Conservation (phyloP, 2,329 filamentous ascomycete genomes). For the Fusarium phyllophilum region DNA sequence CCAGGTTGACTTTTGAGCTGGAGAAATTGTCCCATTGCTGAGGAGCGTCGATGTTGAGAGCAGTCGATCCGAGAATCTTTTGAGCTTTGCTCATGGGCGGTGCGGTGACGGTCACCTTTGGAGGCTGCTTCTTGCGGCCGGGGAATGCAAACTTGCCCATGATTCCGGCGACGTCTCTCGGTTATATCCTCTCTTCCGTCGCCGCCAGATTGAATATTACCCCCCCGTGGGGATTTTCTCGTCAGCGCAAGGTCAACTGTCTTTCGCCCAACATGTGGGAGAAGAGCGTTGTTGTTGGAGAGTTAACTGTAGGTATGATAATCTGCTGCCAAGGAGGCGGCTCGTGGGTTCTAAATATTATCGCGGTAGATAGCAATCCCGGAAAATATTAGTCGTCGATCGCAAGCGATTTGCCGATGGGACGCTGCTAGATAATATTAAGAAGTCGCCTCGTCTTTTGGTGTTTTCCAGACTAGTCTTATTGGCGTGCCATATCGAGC, state of each 20-base stretch:
- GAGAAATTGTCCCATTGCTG: constrained; percentile 37
- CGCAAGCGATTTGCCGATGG: not conserved
- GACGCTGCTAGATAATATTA: constrained; percentile 2
- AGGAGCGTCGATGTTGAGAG: constrained; percentile 40
- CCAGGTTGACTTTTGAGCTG: constrained; percentile 36
- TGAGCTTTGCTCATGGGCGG: constrained; percentile 44
- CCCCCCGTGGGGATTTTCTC: constrained; percentile 35
- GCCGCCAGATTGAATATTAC: constrained; percentile 23
- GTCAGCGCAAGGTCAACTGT: constrained; percentile 34
- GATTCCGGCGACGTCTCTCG: constrained; percentile 9
- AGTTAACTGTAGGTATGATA: not conserved
- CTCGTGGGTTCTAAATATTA: not conserved
- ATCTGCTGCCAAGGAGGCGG: not conserved
- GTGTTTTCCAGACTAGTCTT: constrained; percentile 7
- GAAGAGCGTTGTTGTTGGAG: constrained; percentile 17
- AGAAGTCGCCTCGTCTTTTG: constrained; percentile 15
- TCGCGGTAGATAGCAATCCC: not conserved
- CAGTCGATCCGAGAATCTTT: constrained; percentile 42
- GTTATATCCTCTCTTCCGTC: constrained; percentile 9
- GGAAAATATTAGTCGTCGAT: constrained; percentile 1
- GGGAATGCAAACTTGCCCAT: constrained; percentile 46
- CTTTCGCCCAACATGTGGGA: constrained; percentile 39
- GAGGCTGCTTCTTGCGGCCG: constrained; percentile 45
- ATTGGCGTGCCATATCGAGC: constrained; percentile 21
- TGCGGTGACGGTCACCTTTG: constrained; percentile 42